Evolutionary conservation across 1,284 basidiomycete genomes (phyloP).

Genomic region (Malassezia obtusa): DNA sequence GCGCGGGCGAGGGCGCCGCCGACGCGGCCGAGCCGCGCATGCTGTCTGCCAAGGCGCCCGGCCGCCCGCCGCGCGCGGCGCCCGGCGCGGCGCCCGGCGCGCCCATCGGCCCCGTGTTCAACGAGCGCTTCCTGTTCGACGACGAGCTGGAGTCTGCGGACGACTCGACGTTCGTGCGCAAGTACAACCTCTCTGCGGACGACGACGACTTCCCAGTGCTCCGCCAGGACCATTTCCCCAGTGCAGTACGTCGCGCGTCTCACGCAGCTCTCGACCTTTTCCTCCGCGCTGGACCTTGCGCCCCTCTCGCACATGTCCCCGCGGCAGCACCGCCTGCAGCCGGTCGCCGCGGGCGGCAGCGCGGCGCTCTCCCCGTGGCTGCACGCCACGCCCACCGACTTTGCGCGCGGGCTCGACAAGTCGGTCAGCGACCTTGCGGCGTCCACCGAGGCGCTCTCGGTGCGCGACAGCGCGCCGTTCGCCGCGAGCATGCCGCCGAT

Average conservation of each 20-base stretch:
- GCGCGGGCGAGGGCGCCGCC: not conserved
- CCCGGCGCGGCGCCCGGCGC: not conserved
- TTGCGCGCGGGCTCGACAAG: not conserved
- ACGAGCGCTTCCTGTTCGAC: slow-evolving; percentile 43
- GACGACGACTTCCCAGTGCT: slow-evolving; percentile 57
- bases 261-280: slow-evolving; percentile 64
- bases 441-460: not conserved
- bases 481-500: not conserved
- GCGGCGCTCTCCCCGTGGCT: slow-evolving; percentile 48
- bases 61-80: not conserved
- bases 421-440: not conserved
- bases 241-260: slow-evolving; percentile 56
- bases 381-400: slow-evolving; percentile 3
- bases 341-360: not conserved
- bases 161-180: slow-evolving; percentile 45
- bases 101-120: slow-evolving; percentile 20
- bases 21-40: not conserved
- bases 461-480: not conserved
- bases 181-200: slow-evolving; percentile 43
- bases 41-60: not conserved
- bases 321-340: slow-evolving; percentile 50
- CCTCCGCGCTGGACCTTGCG: slow-evolving; percentile 82
- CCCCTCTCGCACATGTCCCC: slow-evolving; percentile 70
- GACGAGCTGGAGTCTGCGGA: slow-evolving; percentile 41
- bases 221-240: slow-evolving; percentile 52